These are phyloP conservation scores for Xylaria sp. DNA, from an alignment of 2,329 filamentous ascomycete genomes.

Conservation along the genomic window DNA sequence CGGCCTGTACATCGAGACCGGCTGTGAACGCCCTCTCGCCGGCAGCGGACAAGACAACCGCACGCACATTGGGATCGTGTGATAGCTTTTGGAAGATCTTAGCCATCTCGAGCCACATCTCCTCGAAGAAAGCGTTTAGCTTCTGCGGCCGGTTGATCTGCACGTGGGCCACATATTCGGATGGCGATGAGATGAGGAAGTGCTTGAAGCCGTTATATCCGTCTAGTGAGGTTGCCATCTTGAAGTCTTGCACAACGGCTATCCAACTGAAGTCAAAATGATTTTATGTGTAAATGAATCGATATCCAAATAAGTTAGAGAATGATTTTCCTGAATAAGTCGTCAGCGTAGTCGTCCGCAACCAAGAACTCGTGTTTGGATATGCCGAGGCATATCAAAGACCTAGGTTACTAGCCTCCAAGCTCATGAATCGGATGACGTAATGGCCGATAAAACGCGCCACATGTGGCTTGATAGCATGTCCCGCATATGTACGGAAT, in stretches of 20 bases:
- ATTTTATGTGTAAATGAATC: background rate
- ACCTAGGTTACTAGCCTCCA: background rate
- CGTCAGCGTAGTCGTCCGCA: background rate
- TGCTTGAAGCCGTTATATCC: conserved; percentile 52
- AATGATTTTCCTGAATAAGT: background rate
- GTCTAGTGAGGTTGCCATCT: conserved; percentile 22
- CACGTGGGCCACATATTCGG: conserved; percentile 75
- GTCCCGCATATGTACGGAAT: background rate
- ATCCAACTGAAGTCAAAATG: background rate
- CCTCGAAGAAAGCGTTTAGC: conserved; percentile 79
- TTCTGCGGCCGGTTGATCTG: conserved; percentile 85
- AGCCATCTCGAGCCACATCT: conserved; percentile 81
- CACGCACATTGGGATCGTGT: conserved; percentile 64
- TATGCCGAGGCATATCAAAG: conserved; percentile 9
- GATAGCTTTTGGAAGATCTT: conserved; percentile 68
- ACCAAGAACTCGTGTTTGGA: too few species aligned
- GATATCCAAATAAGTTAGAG: too few species aligned
- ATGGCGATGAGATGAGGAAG: conserved; percentile 69
- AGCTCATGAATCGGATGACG: background rate
- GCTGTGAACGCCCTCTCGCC: conserved; percentile 81
- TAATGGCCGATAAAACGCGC: background rate
- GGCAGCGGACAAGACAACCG: conserved; percentile 72
- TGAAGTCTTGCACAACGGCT: background rate
- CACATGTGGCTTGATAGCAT: background rate
- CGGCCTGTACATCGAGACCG: conserved; percentile 76